A percentile compares a stretch with the other conserved stretches of the same genome.
Conservation (phyloP, 179 eudicot genomes). For the Pouteria campechiana region DNA sequence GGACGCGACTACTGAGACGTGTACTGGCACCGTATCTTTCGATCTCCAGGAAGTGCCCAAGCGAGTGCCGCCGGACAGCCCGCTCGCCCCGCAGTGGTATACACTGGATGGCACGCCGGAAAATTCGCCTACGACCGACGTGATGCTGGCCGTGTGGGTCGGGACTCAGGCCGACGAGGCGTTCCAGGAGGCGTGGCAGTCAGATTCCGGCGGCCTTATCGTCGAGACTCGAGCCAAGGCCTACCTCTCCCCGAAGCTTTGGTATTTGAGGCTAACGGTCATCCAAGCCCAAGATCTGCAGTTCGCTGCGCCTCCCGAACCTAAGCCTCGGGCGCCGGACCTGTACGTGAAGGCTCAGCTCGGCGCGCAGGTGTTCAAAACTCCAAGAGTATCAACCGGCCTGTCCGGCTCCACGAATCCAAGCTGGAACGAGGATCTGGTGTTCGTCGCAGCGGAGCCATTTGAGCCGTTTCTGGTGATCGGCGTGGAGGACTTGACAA, state of each 20-base stretch:
- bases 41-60: slow-evolving; percentile 73
- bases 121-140: slow-evolving; percentile 27
- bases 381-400: slow-evolving; percentile 38
- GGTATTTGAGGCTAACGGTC: slow-evolving; percentile 81
- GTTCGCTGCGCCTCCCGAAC: slow-evolving; percentile 41
- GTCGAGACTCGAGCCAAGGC: slow-evolving; percentile 91
- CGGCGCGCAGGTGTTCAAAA: slow-evolving; percentile 65
- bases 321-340: slow-evolving; percentile 33
- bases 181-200: slow-evolving; percentile 86
- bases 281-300: slow-evolving; percentile 92
- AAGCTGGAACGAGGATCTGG: slow-evolving; percentile 78
- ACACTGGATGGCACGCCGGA: slow-evolving; percentile 39
- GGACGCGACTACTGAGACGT: slow-evolving; percentile 4
- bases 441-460: slow-evolving; percentile 84
- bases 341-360: slow-evolving; percentile 66
- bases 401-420: slow-evolving; percentile 40
- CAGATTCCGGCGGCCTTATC: slow-evolving; percentile 78
- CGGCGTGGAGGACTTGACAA: slow-evolving; percentile 53
- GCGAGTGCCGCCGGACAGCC: slow-evolving; percentile 82
- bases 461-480: slow-evolving; percentile 68
- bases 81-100: slow-evolving; percentile 89
- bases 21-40: slow-evolving; percentile 59
- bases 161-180: slow-evolving; percentile 85
- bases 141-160: slow-evolving; percentile 82
- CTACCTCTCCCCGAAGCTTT: slow-evolving; percentile 76